Evolutionary conservation across 768 basidiomycete genomes (phyloP).

Genomic region (Amanita pallidorosea): DNA sequence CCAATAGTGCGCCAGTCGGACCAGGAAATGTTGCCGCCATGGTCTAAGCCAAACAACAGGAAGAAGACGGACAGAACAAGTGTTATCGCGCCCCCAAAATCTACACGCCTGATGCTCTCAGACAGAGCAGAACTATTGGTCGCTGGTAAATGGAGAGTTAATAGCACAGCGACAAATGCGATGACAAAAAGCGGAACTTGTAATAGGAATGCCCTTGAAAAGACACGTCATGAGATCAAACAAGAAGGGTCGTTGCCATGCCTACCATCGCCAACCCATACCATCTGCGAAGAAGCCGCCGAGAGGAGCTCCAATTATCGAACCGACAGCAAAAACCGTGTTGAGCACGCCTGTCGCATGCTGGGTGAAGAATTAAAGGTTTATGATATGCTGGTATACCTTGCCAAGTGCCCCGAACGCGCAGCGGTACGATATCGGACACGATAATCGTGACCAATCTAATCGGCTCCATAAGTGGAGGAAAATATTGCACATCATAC

Average conservation of each 20-base stretch:
- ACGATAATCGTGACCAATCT: constrained; percentile 56
- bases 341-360: constrained; percentile 38
- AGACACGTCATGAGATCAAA: neutral
- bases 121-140: constrained; percentile 27
- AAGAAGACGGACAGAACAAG: constrained; percentile 44
- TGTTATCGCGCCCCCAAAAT: constrained; percentile 46
- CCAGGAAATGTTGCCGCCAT: constrained; percentile 42
- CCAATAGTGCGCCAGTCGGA: constrained; percentile 24
- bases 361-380: neutral
- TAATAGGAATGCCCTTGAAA: constrained; percentile 41
- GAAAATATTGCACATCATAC: neutral
- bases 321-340: constrained; percentile 48
- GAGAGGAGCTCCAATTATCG: constrained; percentile 48
- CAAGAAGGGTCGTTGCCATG: neutral
- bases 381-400: constrained; percentile 18
- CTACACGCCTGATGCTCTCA: constrained; percentile 46
- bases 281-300: constrained; percentile 54
- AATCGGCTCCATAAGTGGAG: neutral
- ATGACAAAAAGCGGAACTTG: constrained; percentile 48
- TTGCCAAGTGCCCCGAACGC: constrained; percentile 65
- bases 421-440: constrained; percentile 53
- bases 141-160: constrained; percentile 45
- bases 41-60: constrained; percentile 48
- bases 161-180: constrained; percentile 41
- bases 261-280: constrained; percentile 58